Base-by-base conservation (phyloP, 2,329 filamentous ascomycete genomes). In the Fusarium sp. region DNA sequence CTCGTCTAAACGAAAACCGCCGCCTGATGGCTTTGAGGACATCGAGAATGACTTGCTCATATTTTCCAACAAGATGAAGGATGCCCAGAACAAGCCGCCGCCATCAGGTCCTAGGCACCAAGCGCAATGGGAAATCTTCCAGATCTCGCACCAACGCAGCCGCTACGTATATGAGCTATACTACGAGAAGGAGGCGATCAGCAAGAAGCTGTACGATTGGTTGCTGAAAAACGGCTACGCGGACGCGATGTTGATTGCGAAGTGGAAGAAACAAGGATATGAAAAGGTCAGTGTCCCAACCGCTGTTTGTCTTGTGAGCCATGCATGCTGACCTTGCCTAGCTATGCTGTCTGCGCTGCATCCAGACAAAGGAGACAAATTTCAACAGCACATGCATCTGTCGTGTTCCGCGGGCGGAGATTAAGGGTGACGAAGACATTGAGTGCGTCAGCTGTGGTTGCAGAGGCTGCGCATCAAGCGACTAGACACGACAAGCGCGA, bases 181-280 rank as follows among this genome's bases (percentile, higher is more conserved):
- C 86, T 99, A 98, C 84, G 93, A 97, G 83, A 98, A 98, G 85
- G 94, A 98, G 84, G 96, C 96, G 58, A 98, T 99, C 82, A 93
- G 90, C 83, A 96, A 93, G 84, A 87, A 92, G 83, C 87, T 99
- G 26, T 99, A 99, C 84, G 96, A 98, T 77, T 99, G 94, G 92
- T 86, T 98, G 74, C 86, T 99, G 69, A 99, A 99, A 89, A 98
- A 99, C 81, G 92, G 92, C 56, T 98, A 99, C 82, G 96, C 95
- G 10, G 96, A 99, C 84, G 91, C 94, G 51, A 96, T 95, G 86
- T 86, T 99, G 80, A 98, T 99, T 80, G 96, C 96, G 20, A 99
- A 99, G 86, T 99, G 96, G 96, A 99, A 99, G 90, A 99, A 99
- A 86, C 93, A 97, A 80, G 96, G 96, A 22, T 99, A 99, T 80